Base-by-base conservation (phyloP, 176 grass and related monocot species). In the barley (Hordeum vulgare) region DNA sequence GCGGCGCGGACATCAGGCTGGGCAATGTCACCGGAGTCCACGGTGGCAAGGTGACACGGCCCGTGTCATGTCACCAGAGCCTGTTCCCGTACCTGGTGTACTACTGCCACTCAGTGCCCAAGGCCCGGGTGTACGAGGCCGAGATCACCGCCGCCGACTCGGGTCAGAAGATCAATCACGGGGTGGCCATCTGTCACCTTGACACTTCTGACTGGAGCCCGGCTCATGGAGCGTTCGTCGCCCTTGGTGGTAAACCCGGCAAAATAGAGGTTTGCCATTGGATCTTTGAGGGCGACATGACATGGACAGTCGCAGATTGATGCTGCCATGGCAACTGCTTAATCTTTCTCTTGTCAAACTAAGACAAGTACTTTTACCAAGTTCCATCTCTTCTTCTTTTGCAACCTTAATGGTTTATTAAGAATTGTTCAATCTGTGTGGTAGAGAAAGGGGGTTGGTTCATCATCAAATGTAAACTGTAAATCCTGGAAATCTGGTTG, bases 261-360 rank as follows among this genome's bases (percentile, higher is more conserved):
- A 61, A 93, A 73, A 78, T 89, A 3, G 94, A 96, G 86, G 90
- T 96, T 3, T 96, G 94, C 74, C 94, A 96, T 77, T 96, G 94
- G 94, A 96, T 96, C 80, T 96, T 96, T 54, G 84, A 93, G 84
- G 90, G 94, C 15, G 94, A 96, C 80, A 96, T 96, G 94, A 96
- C 94, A 36, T 96, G 94, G 94, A 90, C 94, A 0, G 83, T 91
- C 6, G 85, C 90, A 1, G 94, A 83, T 3, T 92, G 76, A 95
- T 56, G 36, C 37, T 4, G 31, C 40, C 4, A 82, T 26, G 14
- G 25, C 26, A 47, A 73, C 72, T 26, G 49, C 34, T 64, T 51
- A 41, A 73, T 87, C 44, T 84, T 84, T 21, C 61, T 79, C 75
- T 83, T 78, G 73, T 10, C 34, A 40, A 26, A 71, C 7, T 18